Percentiles rank a stretch among this genome's conserved stretches.
phyloP scores from a whole-genome alignment of 2,329 filamentous ascomycete genomes.

The Huntiella moniliformis region DNA sequence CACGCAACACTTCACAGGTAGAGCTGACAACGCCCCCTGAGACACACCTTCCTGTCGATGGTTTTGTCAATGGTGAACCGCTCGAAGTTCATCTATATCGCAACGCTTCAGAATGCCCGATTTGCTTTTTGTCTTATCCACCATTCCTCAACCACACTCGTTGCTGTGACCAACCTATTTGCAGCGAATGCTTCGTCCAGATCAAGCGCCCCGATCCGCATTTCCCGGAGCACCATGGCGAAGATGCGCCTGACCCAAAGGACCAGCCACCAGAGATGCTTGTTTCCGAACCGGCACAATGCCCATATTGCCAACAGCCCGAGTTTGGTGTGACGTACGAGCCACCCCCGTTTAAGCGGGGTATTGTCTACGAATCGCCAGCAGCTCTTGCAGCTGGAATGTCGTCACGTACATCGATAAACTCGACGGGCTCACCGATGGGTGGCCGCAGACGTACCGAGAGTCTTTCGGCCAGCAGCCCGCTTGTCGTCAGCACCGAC shows the following conservation, averaged over 20 bases:
- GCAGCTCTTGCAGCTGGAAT: slow-evolving; percentile 44
- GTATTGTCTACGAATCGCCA: slow-evolving; percentile 42
- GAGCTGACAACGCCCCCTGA: slow-evolving; percentile 56
- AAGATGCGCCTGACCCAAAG: slow-evolving; percentile 17
- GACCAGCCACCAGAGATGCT: slow-evolving; percentile 38
- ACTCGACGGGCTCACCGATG: slow-evolving; percentile 32
- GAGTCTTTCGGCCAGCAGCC: slow-evolving; percentile 61
- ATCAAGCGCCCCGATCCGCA: slow-evolving; percentile 91
- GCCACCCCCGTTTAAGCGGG: slow-evolving; percentile 70
- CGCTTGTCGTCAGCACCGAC: slow-evolving; percentile 82
- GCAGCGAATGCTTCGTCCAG: slow-evolving; percentile 96
- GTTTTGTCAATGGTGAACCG: slow-evolving; percentile 83
- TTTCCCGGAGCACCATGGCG: slow-evolving; percentile 58
- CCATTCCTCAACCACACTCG: slow-evolving; percentile 85
- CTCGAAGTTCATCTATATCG: slow-evolving; percentile 91
- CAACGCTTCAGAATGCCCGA: slow-evolving; percentile 74
- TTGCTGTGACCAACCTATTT: slow-evolving; percentile 91
- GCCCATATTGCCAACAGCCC: slow-evolving; percentile 85
- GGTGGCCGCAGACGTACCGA: slow-evolving; percentile 28
- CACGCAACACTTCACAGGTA: slow-evolving; percentile 50
- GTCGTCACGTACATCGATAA: slow-evolving; percentile 70
- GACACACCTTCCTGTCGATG: slow-evolving; percentile 60
- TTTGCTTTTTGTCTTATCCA: slow-evolving; percentile 91
- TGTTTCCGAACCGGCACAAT: slow-evolving; percentile 77
- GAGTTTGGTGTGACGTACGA: slow-evolving; percentile 96